Conservation (phyloP, 257 asterid species). For the Coffea eugenioides region DNA sequence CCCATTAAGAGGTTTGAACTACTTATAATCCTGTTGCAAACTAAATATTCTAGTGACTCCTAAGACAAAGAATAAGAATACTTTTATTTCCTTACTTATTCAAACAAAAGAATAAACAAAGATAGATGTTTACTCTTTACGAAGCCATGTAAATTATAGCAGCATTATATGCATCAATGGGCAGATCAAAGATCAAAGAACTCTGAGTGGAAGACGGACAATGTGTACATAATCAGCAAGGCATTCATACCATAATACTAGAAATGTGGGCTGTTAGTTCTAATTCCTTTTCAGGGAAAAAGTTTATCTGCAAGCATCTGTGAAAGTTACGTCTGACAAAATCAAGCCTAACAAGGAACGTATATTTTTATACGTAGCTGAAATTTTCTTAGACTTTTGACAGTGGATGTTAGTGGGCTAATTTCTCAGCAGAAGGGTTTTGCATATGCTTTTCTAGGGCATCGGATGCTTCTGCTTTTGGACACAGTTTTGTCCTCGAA, state of each 20-base stretch:
- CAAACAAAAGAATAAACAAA: not conserved
- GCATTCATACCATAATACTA: not conserved
- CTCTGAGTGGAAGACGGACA: not conserved
- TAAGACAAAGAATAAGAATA: not conserved
- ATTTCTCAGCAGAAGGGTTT: slow-evolving; percentile 15
- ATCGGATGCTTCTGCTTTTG: slow-evolving; percentile 15
- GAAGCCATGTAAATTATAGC: not conserved
- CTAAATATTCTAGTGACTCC: not conserved
- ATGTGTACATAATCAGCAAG: not conserved
- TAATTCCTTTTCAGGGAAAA: not conserved
- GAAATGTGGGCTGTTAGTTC: not conserved
- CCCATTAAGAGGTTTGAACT: not conserved
- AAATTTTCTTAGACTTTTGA: slow-evolving; percentile 3
- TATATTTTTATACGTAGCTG: not conserved
- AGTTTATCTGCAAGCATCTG: not conserved
- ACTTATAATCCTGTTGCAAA: not conserved
- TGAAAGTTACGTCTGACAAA: slow-evolving; percentile 9
- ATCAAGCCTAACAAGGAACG: slow-evolving; percentile 10
- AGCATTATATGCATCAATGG: not conserved
- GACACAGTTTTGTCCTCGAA: slow-evolving; percentile 14
- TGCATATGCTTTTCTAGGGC: slow-evolving; percentile 10
- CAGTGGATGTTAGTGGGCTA: slow-evolving; percentile 16
- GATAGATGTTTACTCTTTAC: not conserved
- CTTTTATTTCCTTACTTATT: not conserved
- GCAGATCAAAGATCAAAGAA: not conserved